Evolutionary conservation across 2,329 filamentous ascomycete genomes (phyloP).

Genomic region (Thyridium curvatum): DNA sequence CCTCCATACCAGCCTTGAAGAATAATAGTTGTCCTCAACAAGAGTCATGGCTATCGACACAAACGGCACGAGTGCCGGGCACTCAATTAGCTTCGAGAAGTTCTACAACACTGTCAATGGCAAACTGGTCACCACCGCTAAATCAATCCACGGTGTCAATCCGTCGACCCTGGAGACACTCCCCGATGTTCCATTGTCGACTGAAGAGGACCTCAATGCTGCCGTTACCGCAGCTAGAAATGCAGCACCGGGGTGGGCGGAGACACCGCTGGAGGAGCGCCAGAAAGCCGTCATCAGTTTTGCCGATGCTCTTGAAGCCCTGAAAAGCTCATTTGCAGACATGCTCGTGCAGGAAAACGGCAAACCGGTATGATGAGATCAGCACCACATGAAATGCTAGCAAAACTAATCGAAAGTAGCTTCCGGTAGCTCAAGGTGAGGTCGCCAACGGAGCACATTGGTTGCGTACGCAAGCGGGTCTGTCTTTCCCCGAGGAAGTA

Average conservation of each 20-base stretch:
- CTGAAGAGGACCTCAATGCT: conserved; percentile 27
- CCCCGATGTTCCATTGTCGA: conserved; percentile 29
- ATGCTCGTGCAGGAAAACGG: conserved; percentile 14
- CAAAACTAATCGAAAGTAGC: too few species aligned
- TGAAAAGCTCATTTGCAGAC: conserved; percentile 9
- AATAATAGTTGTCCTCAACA: too few species aligned
- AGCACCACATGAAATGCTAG: background rate
- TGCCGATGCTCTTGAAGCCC: conserved; percentile 25
- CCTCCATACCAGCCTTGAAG: too few species aligned
- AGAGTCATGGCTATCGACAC: too few species aligned
- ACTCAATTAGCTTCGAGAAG: too few species aligned
- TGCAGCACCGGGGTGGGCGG: conserved; percentile 30
- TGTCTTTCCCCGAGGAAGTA: conserved; percentile 24
- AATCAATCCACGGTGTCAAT: conserved; percentile 21
- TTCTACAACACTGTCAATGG: conserved; percentile 15
- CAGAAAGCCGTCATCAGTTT: conserved; percentile 18
- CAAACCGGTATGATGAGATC: conserved; percentile 8
- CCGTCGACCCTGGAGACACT: conserved; percentile 23
- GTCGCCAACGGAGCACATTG: conserved; percentile 10
- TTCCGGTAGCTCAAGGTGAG: conserved; percentile 3
- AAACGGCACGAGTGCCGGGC: too few species aligned
- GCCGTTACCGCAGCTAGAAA: conserved; percentile 26
- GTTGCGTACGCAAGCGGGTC: conserved; percentile 13
- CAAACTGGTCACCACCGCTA: conserved; percentile 8
- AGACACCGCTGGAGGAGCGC: conserved; percentile 24